Evolutionary conservation across 2,329 filamentous ascomycete genomes (phyloP), one percentile per base, ranked within the genome.

Genomic region (Nemania diffusa): DNA sequence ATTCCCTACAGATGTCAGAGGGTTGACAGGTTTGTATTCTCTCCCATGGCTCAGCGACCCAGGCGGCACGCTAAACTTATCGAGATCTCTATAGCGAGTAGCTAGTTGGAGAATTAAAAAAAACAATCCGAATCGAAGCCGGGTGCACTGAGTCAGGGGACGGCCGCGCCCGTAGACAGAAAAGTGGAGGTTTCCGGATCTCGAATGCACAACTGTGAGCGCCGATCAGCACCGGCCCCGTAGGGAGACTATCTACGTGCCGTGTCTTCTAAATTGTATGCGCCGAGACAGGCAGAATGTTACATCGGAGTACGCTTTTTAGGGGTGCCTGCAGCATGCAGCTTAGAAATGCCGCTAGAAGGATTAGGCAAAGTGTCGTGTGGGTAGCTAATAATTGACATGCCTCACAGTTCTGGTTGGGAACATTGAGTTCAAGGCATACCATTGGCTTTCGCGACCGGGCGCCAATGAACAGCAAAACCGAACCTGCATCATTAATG

Each of bases 211-310:
- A 13, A 6, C 13, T 32, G 20, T 20, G 22, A 48, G n/a, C n/a
- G n/a, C n/a, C n/a, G 44, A 20, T 7, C n/a, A 48, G 15, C 4
- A 48, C 29, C 51, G 52, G 56, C n/a, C 27, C 57, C 37, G 50
- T 20, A 57, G 44, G 20, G 17, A 37, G 44, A 29, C n/a, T n/a
- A n/a, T n/a, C 44, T 5, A 32, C 51, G 57, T n/a, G 8, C 42
- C 26, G 20, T 60, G 7, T 27, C 26, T 27, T 8, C 17, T 51
- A 46, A 40, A 44, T n/a, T 57, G 29, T 27, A n/a, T 34, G 42
- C 57, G 15, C 61, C 59, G 57, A 51, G 15, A 42, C n/a, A 26
- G 27, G 22, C 27, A 17, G 20, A 29, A 20, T 64, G 56, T 8
- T 32, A 37, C 27, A 46, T 48, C 50, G 48, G 50, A 34, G 17